phyloP scores from a whole-genome alignment of 345 rosid genomes.

The Cardamine occulta region DNA sequence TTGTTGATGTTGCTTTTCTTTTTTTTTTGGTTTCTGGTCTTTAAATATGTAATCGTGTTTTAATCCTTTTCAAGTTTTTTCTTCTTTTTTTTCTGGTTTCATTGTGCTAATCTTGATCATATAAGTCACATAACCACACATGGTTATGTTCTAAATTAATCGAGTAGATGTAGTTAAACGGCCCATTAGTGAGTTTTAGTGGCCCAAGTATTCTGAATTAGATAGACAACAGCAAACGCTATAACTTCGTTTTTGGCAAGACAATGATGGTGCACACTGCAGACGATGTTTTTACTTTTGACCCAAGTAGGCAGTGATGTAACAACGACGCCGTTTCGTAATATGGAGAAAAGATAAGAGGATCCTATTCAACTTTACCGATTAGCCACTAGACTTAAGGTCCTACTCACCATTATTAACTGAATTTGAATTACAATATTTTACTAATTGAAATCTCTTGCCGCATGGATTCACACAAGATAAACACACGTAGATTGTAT shows the following conservation, averaged over 20 bases:
- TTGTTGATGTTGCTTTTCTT: conserved; percentile 4
- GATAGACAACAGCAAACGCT: background rate
- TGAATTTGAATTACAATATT: too few relatives aligned
- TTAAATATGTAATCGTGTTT: conserved; percentile 9
- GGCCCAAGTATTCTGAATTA: background rate
- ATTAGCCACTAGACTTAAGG: background rate
- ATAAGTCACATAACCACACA: background rate
- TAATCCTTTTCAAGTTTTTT: background rate
- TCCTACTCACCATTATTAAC: background rate
- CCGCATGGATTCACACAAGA: conserved; percentile 16
- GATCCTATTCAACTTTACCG: background rate
- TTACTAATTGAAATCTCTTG: background rate
- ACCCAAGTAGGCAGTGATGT: background rate
- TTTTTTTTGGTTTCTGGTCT: background rate
- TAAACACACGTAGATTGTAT: background rate
- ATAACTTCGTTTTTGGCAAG: background rate
- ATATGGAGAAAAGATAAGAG: background rate
- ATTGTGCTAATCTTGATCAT: background rate
- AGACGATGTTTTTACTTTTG: background rate
- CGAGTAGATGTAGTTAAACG: background rate
- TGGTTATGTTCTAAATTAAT: background rate
- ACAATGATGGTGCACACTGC: background rate
- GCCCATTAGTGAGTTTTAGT: background rate
- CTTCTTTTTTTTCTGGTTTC: background rate
- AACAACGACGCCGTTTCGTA: background rate